A percentile compares a stretch with the other conserved stretches of the same genome.
Conservation (phyloP, 129 eudicot species). For the Mikania micrantha region DNA sequence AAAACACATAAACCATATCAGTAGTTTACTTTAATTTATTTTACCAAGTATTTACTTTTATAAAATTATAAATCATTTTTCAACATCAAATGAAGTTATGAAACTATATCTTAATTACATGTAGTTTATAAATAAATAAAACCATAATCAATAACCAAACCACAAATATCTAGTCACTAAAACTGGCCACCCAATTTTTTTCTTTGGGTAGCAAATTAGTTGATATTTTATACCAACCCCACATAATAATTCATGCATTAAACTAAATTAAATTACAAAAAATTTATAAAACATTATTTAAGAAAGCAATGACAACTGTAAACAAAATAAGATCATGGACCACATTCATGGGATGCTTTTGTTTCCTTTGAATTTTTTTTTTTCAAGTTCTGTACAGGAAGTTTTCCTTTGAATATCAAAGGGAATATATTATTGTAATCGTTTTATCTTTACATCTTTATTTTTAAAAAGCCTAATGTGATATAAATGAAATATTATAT, state of each 20-base stretch:
- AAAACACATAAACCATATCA: too few species aligned
- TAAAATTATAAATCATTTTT: background rate
- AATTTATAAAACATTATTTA: background rate
- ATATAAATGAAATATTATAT: background rate
- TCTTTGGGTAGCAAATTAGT: conserved; percentile 27
- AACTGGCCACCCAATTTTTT: conserved; percentile 4
- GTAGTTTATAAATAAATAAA: too few species aligned
- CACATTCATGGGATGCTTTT: conserved; percentile 16
- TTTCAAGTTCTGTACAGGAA: background rate
- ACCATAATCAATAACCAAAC: conserved; percentile 22
- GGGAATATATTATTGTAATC: too few species aligned
- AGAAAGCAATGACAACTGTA: conserved; percentile 30
- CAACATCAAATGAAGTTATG: conserved; percentile 1
- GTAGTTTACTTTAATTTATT: too few species aligned
- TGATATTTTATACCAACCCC: conserved; percentile 27
- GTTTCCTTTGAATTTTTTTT: background rate
- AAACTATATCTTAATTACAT: too few species aligned
- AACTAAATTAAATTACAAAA: conserved; percentile 7
- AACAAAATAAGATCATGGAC: conserved; percentile 9
- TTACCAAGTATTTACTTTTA: too few species aligned
- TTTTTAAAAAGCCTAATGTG: too few species aligned
- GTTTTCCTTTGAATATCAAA: too few species aligned
- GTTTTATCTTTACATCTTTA: too few species aligned
- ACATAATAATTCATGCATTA: conserved; percentile 18
- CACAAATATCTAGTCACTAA: conserved; percentile 19